Evolutionary conservation across 2,329 filamentous ascomycete species (phyloP).

Genomic region (Diplocarpon rosae): DNA sequence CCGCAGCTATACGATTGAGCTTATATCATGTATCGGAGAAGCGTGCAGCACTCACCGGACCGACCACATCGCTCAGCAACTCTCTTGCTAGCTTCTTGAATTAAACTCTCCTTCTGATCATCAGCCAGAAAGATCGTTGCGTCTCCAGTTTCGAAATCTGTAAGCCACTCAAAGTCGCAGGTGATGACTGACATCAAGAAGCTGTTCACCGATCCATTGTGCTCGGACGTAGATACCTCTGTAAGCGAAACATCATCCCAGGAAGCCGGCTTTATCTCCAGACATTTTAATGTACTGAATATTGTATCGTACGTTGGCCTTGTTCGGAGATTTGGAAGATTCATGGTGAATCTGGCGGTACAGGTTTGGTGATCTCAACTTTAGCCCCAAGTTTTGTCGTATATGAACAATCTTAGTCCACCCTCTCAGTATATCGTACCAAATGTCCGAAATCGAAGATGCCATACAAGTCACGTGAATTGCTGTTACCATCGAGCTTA

Average conservation of each 20-base stretch:
- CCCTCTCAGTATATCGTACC: neutral
- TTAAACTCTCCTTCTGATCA: constrained; percentile 55
- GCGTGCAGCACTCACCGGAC: constrained; percentile 36
- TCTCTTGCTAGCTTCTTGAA: constrained; percentile 68
- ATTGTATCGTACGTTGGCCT: constrained; percentile 3
- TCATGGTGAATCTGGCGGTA: neutral
- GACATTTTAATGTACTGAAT: neutral
- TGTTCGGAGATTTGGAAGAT: neutral
- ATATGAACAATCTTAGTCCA: neutral
- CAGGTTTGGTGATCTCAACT: too few relatives aligned
- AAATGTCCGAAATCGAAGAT: too few relatives aligned
- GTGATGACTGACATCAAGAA: constrained; percentile 62
- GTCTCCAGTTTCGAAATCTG: constrained; percentile 19
- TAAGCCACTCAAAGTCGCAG: constrained; percentile 57
- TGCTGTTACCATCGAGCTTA: too few relatives aligned
- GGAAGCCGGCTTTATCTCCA: constrained; percentile 3
- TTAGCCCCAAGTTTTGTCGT: neutral
- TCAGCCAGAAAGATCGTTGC: constrained; percentile 34
- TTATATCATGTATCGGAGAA: neutral
- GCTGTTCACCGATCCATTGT: constrained; percentile 42
- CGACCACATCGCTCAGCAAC: constrained; percentile 81
- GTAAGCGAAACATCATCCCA: neutral
- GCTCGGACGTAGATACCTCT: constrained; percentile 28
- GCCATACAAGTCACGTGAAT: too few relatives aligned
- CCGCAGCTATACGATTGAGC: neutral